Conservation (phyloP, 192 early-diverging fungal genomes). For the Funneliformis geosporum region DNA sequence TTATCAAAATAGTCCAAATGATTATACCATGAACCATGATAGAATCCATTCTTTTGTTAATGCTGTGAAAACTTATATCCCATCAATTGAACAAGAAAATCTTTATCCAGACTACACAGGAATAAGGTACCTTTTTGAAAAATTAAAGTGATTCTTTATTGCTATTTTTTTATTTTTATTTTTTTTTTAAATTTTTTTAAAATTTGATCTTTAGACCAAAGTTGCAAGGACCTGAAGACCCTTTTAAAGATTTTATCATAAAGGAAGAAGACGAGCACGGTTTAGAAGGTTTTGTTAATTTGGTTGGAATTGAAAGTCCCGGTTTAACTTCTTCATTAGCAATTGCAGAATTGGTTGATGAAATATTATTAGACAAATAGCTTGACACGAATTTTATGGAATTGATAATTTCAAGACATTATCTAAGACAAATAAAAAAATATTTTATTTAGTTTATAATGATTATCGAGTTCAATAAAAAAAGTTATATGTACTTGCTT, state of each 20-base stretch:
- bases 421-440: neutral
- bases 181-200: neutral
- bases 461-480: neutral
- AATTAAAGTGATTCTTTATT: too few species aligned
- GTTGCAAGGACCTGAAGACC: constrained; percentile 67
- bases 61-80: constrained; percentile 69
- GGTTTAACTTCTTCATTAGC: constrained; percentile 82
- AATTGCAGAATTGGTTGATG: constrained; percentile 67
- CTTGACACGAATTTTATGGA: neutral
- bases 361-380: constrained; percentile 23
- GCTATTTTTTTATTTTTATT: neutral
- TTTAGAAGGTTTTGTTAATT: constrained; percentile 66
- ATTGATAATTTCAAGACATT: constrained; percentile 5
- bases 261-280: constrained; percentile 53
- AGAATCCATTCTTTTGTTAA: constrained; percentile 45
- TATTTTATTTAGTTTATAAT: neutral
- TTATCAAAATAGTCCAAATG: constrained; percentile 56
- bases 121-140: too few species aligned
- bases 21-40: constrained; percentile 57
- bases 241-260: constrained; percentile 79
- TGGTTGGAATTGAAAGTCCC: constrained; percentile 85
- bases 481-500: neutral
- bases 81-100: constrained; percentile 52
- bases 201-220: constrained; percentile 63
- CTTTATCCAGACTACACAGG: constrained; percentile 74